phyloP scores from a whole-genome alignment of 2,329 filamentous ascomycete species.

The Xylariaceae sp. region DNA sequence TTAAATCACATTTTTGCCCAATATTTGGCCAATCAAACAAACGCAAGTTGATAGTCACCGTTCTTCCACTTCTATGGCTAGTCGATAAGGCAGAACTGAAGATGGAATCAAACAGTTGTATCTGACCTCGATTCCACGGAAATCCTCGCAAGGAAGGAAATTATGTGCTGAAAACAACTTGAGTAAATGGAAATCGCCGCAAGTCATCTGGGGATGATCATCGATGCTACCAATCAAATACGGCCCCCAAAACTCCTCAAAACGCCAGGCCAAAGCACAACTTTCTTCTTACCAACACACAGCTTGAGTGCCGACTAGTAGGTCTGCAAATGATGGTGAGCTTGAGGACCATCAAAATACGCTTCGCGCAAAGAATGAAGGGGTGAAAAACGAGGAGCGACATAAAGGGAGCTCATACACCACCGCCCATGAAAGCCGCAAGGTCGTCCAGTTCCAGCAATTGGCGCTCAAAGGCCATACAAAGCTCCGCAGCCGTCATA shows the following conservation, averaged over 20 bases:
- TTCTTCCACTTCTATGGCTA: too few relatives aligned
- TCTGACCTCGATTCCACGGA: too few relatives aligned
- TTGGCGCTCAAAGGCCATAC: conserved; percentile 55
- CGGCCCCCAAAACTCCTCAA: conserved; percentile 10
- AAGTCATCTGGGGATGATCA: too few relatives aligned
- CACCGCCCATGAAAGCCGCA: conserved; percentile 59
- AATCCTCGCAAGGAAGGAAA: too few relatives aligned
- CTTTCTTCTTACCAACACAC: conserved; percentile 10
- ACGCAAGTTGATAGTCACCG: too few relatives aligned
- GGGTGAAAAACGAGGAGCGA: not conserved
- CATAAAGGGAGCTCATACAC: conserved; percentile 36
- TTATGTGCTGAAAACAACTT: too few relatives aligned
- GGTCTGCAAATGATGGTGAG: conserved; percentile 3
- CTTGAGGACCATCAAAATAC: conserved; percentile 4
- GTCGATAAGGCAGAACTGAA: too few relatives aligned
- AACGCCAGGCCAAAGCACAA: conserved; percentile 14
- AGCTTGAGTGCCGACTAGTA: conserved; percentile 3
- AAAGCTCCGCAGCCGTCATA: conserved; percentile 57
- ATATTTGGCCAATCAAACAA: too few relatives aligned
- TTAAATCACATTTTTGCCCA: not conserved
- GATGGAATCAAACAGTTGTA: too few relatives aligned
- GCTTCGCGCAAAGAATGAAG: not conserved
- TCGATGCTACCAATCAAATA: too few relatives aligned
- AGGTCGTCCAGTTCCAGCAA: conserved; percentile 57
- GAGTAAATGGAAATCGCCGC: too few relatives aligned